Evolutionary conservation across 371 early-diverging fungal genomes (phyloP).

Genomic region (Capillidium heterosporum): DNA sequence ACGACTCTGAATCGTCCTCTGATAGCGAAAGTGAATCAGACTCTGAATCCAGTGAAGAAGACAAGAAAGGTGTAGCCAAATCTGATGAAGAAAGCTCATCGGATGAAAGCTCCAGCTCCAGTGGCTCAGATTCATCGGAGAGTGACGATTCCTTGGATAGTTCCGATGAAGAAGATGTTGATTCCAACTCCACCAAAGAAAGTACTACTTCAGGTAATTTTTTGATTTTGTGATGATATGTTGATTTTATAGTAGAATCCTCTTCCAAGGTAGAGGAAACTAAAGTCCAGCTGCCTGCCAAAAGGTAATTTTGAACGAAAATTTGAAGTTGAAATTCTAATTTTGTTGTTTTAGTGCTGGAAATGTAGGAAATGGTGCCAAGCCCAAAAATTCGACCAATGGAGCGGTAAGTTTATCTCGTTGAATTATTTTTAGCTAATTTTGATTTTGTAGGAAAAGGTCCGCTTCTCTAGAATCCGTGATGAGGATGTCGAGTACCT

Average conservation of each 20-base stretch:
- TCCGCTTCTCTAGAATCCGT: constrained; percentile 65
- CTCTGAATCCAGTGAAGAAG: constrained; percentile 9
- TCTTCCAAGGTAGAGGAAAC: too few relatives aligned
- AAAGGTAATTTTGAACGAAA: not conserved
- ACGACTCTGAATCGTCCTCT: constrained; percentile 9
- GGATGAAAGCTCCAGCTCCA: constrained; percentile 9
- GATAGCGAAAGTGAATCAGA: constrained; percentile 13
- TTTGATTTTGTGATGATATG: not conserved
- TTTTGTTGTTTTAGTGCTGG: constrained; percentile 8
- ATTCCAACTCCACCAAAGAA: constrained; percentile 7
- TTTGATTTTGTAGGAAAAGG: constrained; percentile 20
- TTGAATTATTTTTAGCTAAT: not conserved
- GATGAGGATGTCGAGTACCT: constrained; percentile 62
- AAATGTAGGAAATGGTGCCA: constrained; percentile 4
- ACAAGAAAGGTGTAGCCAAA: not conserved
- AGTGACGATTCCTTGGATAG: not conserved
- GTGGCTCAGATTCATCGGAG: constrained; percentile 5
- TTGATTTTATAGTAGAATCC: not conserved
- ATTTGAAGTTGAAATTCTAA: not conserved
- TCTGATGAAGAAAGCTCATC: constrained; percentile 7
- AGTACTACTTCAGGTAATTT: not conserved
- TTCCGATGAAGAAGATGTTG: not conserved
- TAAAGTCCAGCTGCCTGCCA: too few relatives aligned
- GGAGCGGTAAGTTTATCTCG: too few relatives aligned
- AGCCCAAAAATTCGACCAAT: constrained; percentile 8